Evolutionary conservation across 1,284 basidiomycete genomes (phyloP).

Genomic region (Cutaneotrichosporon cavernicola): DNA sequence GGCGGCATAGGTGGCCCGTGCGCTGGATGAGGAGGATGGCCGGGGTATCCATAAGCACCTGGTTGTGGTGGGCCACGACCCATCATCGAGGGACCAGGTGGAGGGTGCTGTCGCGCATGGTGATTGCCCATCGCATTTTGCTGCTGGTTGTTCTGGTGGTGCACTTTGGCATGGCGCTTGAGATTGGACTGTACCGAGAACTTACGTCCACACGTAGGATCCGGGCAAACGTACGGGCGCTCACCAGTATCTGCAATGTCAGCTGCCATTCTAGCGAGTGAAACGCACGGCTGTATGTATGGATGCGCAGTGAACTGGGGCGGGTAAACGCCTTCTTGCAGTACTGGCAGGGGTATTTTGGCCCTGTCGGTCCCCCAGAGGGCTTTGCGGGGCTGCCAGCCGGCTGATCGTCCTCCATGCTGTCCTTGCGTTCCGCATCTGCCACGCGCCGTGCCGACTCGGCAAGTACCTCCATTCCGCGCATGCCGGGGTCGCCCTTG

Average conservation of each 20-base stretch:
- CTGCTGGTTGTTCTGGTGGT: slow-evolving; percentile 33
- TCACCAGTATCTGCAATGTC: slow-evolving; percentile 46
- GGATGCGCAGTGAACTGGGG: slow-evolving; percentile 47
- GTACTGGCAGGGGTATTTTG: slow-evolving; percentile 47
- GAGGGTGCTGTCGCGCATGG: slow-evolving; percentile 4
- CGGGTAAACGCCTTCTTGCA: slow-evolving; percentile 50
- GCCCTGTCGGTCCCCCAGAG: slow-evolving; percentile 27
- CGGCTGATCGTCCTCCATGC: slow-evolving; percentile 18
- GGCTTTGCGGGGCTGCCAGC: slow-evolving; percentile 19
- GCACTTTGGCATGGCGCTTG: slow-evolving; percentile 50
- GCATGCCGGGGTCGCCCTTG: slow-evolving; percentile 35
- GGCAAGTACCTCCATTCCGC: slow-evolving; percentile 49
- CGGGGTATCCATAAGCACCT: slow-evolving; percentile 12
- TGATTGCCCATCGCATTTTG: slow-evolving; percentile 17
- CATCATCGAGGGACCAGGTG: slow-evolving; percentile 6
- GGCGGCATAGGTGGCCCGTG: slow-evolving; percentile 12
- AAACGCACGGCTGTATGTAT: slow-evolving; percentile 50
- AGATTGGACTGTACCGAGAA: slow-evolving; percentile 53
- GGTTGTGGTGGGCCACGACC: slow-evolving; percentile 7
- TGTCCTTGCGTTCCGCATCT: slow-evolving; percentile 35
- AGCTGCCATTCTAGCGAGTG: background rate
- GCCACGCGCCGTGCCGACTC: slow-evolving; percentile 39
- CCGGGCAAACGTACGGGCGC: slow-evolving; percentile 46
- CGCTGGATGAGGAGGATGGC: slow-evolving; percentile 2
- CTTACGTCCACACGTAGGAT: slow-evolving; percentile 42